Evolutionary conservation across 2,329 filamentous ascomycete genomes (phyloP).

Genomic region (Paraphoma chrysanthemicola): DNA sequence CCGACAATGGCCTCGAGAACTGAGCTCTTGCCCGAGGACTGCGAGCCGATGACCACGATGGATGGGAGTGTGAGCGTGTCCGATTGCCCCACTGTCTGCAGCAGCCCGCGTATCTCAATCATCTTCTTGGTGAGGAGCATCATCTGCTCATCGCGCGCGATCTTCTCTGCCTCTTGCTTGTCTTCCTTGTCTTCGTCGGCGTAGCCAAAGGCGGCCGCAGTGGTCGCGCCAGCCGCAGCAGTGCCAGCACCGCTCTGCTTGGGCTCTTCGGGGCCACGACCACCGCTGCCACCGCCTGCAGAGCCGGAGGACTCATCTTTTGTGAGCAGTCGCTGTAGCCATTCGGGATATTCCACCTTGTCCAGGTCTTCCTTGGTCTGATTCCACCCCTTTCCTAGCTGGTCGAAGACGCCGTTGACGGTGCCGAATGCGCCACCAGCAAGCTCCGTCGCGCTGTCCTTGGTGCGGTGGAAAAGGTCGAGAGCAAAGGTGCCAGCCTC

Average conservation of each 20-base stretch:
- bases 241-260: conserved; percentile 63
- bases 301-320: conserved; percentile 49
- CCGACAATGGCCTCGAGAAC: conserved; percentile 96
- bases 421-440: conserved; percentile 75
- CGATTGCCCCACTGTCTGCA: conserved; percentile 91
- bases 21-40: conserved; percentile 97
- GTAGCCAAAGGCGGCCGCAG: conserved; percentile 80
- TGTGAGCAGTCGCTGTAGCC: conserved; percentile 76
- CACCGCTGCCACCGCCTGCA: conserved; percentile 46
- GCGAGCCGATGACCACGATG: conserved; percentile 98
- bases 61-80: conserved; percentile 87
- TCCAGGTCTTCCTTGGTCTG: conserved; percentile 82
- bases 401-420: conserved; percentile 76
- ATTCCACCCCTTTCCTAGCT: conserved; percentile 81
- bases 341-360: conserved; percentile 72
- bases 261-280: conserved; percentile 53
- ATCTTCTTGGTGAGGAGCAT: conserved; percentile 99
- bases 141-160: conserved; percentile 94
- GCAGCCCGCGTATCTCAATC: conserved; percentile 95
- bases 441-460: conserved; percentile 71
- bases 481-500: conserved; percentile 79
- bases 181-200: conserved; percentile 73
- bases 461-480: conserved; percentile 76
- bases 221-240: conserved; percentile 72
- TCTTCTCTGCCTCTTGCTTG: conserved; percentile 68